Evolutionary conservation across 2,329 filamentous ascomycete species (phyloP).

Genomic region (Pseudogymnoascus sp.): DNA sequence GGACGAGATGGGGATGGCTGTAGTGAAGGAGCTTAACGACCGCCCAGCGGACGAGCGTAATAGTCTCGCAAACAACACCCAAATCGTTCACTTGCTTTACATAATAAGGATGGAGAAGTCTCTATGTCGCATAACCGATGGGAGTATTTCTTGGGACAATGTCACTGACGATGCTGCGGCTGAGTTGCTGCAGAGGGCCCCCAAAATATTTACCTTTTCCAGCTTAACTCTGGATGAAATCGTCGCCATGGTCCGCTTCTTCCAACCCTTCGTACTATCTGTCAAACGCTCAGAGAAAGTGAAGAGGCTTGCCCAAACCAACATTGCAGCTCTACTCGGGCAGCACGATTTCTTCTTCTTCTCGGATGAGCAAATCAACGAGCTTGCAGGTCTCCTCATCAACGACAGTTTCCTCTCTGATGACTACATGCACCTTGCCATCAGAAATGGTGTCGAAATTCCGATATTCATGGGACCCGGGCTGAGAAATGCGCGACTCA

Average conservation of each 20-base stretch:
- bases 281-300: background rate
- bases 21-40: conserved; percentile 15
- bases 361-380: conserved; percentile 28
- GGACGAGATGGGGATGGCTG: conserved; percentile 33
- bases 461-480: background rate
- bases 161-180: background rate
- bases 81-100: background rate
- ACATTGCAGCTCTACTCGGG: background rate
- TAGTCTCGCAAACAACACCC: background rate
- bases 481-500: conserved; percentile 4
- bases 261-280: background rate
- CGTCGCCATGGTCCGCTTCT: background rate
- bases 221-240: background rate
- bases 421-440: background rate
- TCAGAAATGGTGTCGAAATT: background rate
- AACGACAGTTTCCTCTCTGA: background rate
- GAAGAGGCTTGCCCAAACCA: background rate
- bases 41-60: conserved; percentile 3
- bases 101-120: background rate
- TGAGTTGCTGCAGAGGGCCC: background rate
- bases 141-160: background rate
- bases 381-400: conserved; percentile 21
- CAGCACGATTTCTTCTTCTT: conserved; percentile 25
- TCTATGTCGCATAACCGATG: background rate
- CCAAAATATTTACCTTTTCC: background rate